A percentile compares a stretch with the other conserved stretches of the same genome.
Evolutionary conservation across 192 early-diverging fungal genomes (phyloP).

Genomic region (Geranomyces variabilis): DNA sequence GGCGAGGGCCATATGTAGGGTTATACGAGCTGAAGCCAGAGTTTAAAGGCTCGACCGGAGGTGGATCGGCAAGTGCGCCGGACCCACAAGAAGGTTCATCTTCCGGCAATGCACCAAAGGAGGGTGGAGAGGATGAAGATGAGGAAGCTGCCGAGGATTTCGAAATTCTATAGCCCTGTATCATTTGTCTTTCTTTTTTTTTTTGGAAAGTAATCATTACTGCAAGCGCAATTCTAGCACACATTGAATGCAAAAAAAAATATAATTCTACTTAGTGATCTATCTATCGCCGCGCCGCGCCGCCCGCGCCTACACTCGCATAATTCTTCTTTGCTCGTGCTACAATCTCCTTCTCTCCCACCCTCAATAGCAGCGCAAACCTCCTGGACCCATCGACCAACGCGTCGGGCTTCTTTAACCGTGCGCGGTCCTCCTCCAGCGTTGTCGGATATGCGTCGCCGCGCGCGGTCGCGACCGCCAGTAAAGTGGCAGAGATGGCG

Average conservation of each 20-base stretch:
- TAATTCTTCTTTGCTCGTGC: conserved; percentile 1
- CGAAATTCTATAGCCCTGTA: neutral
- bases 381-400: neutral
- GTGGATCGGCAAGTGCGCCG: neutral
- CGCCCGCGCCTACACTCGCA: no score
- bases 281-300: no score
- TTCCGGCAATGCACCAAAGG: neutral
- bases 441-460: conserved; percentile 1
- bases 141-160: neutral
- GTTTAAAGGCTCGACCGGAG: conserved; percentile 25
- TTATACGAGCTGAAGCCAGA: conserved; percentile 87
- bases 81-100: neutral
- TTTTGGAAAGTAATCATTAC: no score
- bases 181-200: no score
- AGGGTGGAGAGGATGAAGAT: conserved; percentile 5
- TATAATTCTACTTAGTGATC: no score
- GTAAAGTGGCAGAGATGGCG: neutral
- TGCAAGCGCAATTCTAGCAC: no score
- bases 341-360: conserved; percentile 27
- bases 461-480: neutral
- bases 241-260: no score
- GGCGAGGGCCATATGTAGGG: conserved; percentile 79
- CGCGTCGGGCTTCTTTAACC: neutral
- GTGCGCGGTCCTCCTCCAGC: conserved; percentile 7
- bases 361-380: conserved; percentile 18